Conservation (phyloP, 371 early-diverging fungal genomes). For the Apophysomyces sp. region DNA sequence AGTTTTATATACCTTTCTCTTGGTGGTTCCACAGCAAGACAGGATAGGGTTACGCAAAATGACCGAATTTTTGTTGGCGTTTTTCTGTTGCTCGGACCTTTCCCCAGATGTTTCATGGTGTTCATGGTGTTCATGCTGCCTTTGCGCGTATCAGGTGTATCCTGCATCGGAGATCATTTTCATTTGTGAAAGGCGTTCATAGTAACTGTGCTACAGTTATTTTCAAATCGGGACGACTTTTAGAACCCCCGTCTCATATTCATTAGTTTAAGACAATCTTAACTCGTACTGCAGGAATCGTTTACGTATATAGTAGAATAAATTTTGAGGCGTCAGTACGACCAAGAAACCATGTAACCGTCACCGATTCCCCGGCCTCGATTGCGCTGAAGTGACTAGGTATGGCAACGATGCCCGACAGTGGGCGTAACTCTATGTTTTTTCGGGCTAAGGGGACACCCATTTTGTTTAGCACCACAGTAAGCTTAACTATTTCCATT, state of each 20-base stretch:
- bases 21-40: not conserved
- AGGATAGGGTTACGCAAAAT: too few relatives aligned
- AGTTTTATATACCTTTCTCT: not conserved
- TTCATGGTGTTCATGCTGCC: not conserved
- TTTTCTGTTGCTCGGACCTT: too few relatives aligned
- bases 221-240: not conserved
- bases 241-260: not conserved
- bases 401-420: not conserved
- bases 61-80: too few relatives aligned
- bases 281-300: not conserved
- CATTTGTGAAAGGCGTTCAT: not conserved
- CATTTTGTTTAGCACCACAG: too few relatives aligned
- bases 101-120: too few relatives aligned
- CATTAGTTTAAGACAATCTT: not conserved
- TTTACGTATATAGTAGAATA: not conserved
- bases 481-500: too few relatives aligned
- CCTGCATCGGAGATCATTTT: not conserved
- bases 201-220: not conserved
- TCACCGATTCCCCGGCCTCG: not conserved
- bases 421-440: not conserved
- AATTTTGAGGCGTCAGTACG: not conserved
- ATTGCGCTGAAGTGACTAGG: not conserved
- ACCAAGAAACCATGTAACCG: not conserved
- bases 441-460: not conserved
- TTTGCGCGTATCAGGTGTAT: not conserved